These are phyloP conservation scores for Solidago caesia DNA, from an alignment of 129 eudicot genomes.

Conservation along the genomic window DNA sequence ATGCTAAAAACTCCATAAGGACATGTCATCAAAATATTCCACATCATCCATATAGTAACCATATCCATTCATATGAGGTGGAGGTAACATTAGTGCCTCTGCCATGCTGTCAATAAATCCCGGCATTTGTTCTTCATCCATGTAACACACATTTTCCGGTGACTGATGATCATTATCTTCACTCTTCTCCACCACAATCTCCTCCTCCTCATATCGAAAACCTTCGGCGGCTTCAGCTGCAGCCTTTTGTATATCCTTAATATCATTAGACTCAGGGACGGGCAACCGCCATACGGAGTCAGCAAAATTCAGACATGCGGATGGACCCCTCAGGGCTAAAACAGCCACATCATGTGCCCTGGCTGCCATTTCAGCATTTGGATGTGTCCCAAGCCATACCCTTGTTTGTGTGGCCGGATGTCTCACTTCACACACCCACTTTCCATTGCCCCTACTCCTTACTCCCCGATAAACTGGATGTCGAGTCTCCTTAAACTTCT, in stretches of 20 bases:
- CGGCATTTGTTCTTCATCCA: constrained; percentile 60
- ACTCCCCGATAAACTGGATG: constrained; percentile 51
- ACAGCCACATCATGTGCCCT: constrained; percentile 49
- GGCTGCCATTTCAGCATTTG: constrained; percentile 45
- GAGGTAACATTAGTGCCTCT: constrained; percentile 66
- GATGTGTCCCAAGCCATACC: constrained; percentile 46
- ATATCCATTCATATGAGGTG: constrained; percentile 36
- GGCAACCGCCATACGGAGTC: constrained; percentile 77
- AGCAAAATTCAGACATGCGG: constrained; percentile 67
- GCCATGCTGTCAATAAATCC: constrained; percentile 52
- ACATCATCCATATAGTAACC: constrained; percentile 27
- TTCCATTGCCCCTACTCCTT: constrained; percentile 33
- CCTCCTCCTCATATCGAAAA: constrained; percentile 33
- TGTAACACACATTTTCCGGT: constrained; percentile 29
- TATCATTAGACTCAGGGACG: constrained; percentile 42
- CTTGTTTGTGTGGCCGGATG: constrained; percentile 40
- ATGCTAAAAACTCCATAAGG: constrained; percentile 40
- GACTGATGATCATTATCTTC: neutral
- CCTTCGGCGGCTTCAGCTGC: constrained; percentile 61
- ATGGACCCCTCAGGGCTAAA: constrained; percentile 43
- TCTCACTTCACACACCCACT: constrained; percentile 47
- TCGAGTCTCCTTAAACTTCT: constrained; percentile 55
- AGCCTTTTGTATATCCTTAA: constrained; percentile 58
- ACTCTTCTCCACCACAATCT: neutral
- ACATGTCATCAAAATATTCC: constrained; percentile 38